Percentiles rank a stretch among this genome's conserved stretches.
These are phyloP conservation scores for Fusarium multiceps DNA, from an alignment of 2,329 filamentous ascomycete genomes.

Conservation along the genomic window DNA sequence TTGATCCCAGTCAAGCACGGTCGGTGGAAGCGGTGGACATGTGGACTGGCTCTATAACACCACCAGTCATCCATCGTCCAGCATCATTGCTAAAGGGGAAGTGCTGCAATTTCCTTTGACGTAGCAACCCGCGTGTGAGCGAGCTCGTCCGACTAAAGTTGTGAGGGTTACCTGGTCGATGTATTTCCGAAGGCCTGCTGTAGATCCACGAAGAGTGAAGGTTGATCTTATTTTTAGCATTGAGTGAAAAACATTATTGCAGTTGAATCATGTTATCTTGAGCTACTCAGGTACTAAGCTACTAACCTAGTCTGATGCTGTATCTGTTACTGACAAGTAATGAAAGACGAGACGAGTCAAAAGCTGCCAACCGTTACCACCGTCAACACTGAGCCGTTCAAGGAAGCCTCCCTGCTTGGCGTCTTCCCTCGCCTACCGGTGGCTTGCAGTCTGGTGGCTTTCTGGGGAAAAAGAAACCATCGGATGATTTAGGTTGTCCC, in stretches of 20 bases:
- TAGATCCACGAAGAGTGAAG: slow-evolving; percentile 28
- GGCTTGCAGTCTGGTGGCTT: slow-evolving; percentile 22
- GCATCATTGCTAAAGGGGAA: slow-evolving; percentile 29
- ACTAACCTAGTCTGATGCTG: not conserved
- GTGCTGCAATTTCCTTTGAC: slow-evolving; percentile 30
- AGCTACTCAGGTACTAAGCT: not conserved
- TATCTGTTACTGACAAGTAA: not conserved
- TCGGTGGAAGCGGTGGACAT: slow-evolving; percentile 43
- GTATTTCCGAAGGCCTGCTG: slow-evolving; percentile 25
- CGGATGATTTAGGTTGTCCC: not conserved
- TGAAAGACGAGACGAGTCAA: not conserved
- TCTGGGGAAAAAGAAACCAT: slow-evolving; percentile 20
- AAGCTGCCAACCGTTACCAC: not conserved
- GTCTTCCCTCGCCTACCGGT: not conserved
- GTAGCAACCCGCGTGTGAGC: slow-evolving; percentile 34
- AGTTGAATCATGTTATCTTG: not conserved
- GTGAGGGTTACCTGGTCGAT: slow-evolving; percentile 3
- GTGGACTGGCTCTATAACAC: slow-evolving; percentile 18
- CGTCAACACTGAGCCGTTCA: not conserved
- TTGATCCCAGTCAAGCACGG: slow-evolving; percentile 23
- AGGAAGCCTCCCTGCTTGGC: not conserved
- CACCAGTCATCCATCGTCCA: slow-evolving; percentile 18
- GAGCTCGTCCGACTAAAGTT: not conserved
- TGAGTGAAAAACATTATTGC: not conserved
- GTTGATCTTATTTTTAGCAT: slow-evolving; percentile 35